Base-by-base conservation (phyloP, 2,329 filamentous ascomycete species). In the Trichothecium roseum region DNA sequence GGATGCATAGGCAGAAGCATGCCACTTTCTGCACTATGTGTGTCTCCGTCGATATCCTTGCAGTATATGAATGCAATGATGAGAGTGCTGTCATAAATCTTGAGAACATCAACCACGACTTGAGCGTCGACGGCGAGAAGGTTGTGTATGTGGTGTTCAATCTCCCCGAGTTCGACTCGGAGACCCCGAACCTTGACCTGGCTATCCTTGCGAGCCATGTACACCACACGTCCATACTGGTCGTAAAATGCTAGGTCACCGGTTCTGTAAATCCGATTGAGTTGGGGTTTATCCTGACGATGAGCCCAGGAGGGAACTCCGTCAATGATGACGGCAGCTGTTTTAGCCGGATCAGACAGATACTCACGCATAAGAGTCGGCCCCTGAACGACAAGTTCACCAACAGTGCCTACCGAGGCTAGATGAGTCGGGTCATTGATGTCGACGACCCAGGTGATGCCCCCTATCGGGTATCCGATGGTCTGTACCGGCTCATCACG, bases 121-220 rank as follows among this genome's bases (percentile, higher is more conserved):
- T 36, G 28, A 16, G 8, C 7, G 4, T n/a, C 28, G 5, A 24
- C 18, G 4, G 30, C 15, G 4, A 36, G 29, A 18, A 16, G 4
- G 20, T 29, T 18, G 34, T 17, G 22, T 13, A 38, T 20, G 16
- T 38, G 22, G 14, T 22, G 28, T 20, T 46, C 45, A 5, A 47
- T 37, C 18, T 45, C 44, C 2, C 32, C 38, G 9, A 69, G 54
- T 51, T 68, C 75, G 32, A 72, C 57, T 35, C 69, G 51, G 39
- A 64, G 72, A 16, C 75, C 75, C 18, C 64, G 60, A 10, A 76
- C 49, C 47, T 76, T 76, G 33, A 75, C 61, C 46, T 75, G 71
- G 0, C 60, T 61, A 42, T 75, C 71, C 41, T 69, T 70, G 18
- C 72, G 57, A 31, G 68, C 69, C 32, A 67, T 45, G 34, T 61